Evolutionary conservation across 169 alveolate species (phyloP).

Genomic region (Plasmodium relictum): DNA sequence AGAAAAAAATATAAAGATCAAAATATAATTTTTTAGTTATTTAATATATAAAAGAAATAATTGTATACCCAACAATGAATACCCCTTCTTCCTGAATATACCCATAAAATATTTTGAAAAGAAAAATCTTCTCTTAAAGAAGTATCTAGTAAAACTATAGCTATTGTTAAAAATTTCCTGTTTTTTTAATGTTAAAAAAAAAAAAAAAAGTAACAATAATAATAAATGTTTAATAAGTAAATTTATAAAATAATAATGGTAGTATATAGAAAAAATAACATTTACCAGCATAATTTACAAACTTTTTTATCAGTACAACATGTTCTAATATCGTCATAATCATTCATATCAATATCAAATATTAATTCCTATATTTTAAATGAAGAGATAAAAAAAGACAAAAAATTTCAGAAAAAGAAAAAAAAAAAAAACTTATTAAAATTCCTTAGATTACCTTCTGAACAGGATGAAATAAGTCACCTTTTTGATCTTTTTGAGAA

Average conservation of each 20-base stretch:
- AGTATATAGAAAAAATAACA: not conserved
- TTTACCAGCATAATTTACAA: conserved; percentile 96
- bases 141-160: conserved; percentile 84
- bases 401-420: conserved; percentile 1
- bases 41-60: not conserved
- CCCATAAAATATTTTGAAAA: conserved; percentile 94
- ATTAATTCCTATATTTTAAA: conserved; percentile 95
- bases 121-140: conserved; percentile 96
- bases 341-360: conserved; percentile 99
- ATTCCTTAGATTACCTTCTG: conserved; percentile 58
- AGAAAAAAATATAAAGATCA: not conserved
- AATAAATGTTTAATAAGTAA: not conserved
- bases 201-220: not conserved
- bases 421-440: not conserved
- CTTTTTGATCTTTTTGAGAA: conserved; percentile 85
- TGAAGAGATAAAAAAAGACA: conserved; percentile 36
- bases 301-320: conserved; percentile 97
- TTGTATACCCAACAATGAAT: conserved; percentile 99
- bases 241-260: not conserved
- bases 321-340: conserved; percentile 98
- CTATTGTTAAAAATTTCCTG: conserved; percentile 88
- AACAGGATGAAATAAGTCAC: conserved; percentile 81
- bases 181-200: not conserved
- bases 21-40: not conserved
- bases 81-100: conserved; percentile 99